These are phyloP conservation scores for Aspergillus sp. DNA, from an alignment of 2,329 filamentous ascomycete genomes.

Conservation along the genomic window DNA sequence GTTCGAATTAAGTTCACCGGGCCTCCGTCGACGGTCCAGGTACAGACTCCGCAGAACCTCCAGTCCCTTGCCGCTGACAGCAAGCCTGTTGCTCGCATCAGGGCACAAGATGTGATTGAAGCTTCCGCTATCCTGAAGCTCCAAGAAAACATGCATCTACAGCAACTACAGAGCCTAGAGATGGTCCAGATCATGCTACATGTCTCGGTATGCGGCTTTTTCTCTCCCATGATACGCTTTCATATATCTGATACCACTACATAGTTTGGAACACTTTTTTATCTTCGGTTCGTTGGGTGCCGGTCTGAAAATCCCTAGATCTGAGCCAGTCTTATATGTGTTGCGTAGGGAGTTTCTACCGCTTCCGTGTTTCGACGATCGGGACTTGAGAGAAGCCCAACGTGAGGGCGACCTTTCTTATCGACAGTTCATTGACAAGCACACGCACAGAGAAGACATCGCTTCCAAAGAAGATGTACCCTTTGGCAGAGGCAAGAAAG, in stretches of 20 bases:
- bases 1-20: conserved; percentile 29
- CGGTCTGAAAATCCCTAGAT: background rate
- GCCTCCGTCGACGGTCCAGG: conserved; percentile 20
- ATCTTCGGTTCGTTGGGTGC: conserved; percentile 32
- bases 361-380: conserved; percentile 37
- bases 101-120: conserved; percentile 18
- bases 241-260: conserved; percentile 3
- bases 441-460: conserved; percentile 11
- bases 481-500: conserved; percentile 26
- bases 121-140: conserved; percentile 8
- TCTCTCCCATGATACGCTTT: background rate
- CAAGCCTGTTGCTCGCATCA: conserved; percentile 13
- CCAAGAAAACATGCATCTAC: conserved; percentile 24
- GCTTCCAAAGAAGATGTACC: conserved; percentile 8
- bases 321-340: conserved; percentile 17
- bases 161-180: conserved; percentile 49
- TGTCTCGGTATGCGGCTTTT: conserved; percentile 41
- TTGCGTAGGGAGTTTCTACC: conserved; percentile 35
- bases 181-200: conserved; percentile 52
- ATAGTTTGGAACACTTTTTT: conserved; percentile 39
- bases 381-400: conserved; percentile 32
- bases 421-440: conserved; percentile 28
- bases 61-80: conserved; percentile 7
- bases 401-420: conserved; percentile 30
- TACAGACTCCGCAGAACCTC: conserved; percentile 18